Base-by-base conservation (phyloP, 1,284 basidiomycete genomes). In the Thelephora terrestris region DNA sequence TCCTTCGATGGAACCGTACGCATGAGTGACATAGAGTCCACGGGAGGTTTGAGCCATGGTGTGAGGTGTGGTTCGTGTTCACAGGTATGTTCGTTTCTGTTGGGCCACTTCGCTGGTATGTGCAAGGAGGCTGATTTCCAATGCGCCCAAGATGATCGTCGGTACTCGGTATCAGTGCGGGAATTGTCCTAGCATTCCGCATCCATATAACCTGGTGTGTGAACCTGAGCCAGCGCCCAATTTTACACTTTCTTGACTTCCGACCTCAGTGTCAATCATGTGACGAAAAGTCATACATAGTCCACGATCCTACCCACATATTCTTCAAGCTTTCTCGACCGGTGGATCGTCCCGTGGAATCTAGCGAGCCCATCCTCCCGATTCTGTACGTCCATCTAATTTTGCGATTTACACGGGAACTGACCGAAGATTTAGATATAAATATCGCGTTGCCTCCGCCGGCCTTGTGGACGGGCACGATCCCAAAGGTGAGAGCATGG, bases 301-400 rank as follows among this genome's bases (percentile, higher is more conserved):
- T 89, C 20, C 91, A 95, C 59, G 81, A 93, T 61, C 78, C 89
- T 0, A 76, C 75, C 63, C 91, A 95, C 56, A 71, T 87, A 25
- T 95, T 94, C 69, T 80, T 93, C 73, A 91, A 89, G 60, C 71
- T 94, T 34, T 80, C 81, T 39, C 75, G 87, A 7, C 87, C 84
- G 1, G 80, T 92, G 14, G 74, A 88, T 47, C 70, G 73, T 18
- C 74, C 78, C 1, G 70, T 94, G n/a, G 74, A 81, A 54, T 80
- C 77, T 0, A 58, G 69, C 1, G 65, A 61, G 23, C 74, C 81
- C 1, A 67, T 91, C 52, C 61, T 93, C 4, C 89, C 90, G 0
- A 63, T 71, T n/a, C 59, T 94, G 81, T 87, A 58, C 48, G 73
- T 59, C 43, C 25, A 10, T 24, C 43, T 29, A n/a, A 14, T 17